A percentile compares a stretch with the other conserved stretches of the same genome.
Conservation (phyloP, 2,329 filamentous ascomycete genomes). For the Gaeumannomyces sp. region DNA sequence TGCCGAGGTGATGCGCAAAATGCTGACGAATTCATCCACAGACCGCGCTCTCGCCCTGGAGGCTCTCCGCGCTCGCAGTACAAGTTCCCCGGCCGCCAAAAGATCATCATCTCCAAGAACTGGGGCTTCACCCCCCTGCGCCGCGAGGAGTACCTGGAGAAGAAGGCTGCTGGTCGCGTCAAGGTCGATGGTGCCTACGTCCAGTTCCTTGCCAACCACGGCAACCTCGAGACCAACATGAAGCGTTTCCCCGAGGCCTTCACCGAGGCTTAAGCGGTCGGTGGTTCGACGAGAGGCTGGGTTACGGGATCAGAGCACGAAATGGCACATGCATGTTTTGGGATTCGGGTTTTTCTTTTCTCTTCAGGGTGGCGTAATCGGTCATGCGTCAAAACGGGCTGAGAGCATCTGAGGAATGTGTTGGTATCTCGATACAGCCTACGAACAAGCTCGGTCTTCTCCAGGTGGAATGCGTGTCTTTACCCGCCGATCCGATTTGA, state of each 20-base stretch:
- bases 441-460: background rate
- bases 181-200: conserved; percentile 99
- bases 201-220: conserved; percentile 96
- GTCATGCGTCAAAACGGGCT: conserved; percentile 8
- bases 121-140: conserved; percentile 99
- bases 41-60: conserved; percentile 91
- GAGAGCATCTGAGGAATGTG: conserved; percentile 5
- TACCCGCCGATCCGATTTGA: background rate
- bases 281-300: conserved; percentile 4
- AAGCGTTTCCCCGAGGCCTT: conserved; percentile 94
- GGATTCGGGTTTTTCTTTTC: conserved; percentile 12
- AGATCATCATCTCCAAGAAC: conserved; percentile 99
- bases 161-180: conserved; percentile 88
- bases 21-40: conserved; percentile 30
- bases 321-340: conserved; percentile 20
- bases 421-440: background rate
- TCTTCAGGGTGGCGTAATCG: conserved; percentile 9
- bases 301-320: conserved; percentile 21
- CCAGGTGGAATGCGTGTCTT: background rate
- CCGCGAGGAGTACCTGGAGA: conserved; percentile 94
- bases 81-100: conserved; percentile 99
- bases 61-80: conserved; percentile 98
- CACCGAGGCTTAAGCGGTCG: conserved; percentile 43
- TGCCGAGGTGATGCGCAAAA: background rate
- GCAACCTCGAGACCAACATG: conserved; percentile 79